Percentiles rank a stretch among this genome's conserved stretches.
These are phyloP conservation scores for Wickerhamomyces ciferrii DNA, from an alignment of 805 yeast genomes.

Conservation along the genomic window DNA sequence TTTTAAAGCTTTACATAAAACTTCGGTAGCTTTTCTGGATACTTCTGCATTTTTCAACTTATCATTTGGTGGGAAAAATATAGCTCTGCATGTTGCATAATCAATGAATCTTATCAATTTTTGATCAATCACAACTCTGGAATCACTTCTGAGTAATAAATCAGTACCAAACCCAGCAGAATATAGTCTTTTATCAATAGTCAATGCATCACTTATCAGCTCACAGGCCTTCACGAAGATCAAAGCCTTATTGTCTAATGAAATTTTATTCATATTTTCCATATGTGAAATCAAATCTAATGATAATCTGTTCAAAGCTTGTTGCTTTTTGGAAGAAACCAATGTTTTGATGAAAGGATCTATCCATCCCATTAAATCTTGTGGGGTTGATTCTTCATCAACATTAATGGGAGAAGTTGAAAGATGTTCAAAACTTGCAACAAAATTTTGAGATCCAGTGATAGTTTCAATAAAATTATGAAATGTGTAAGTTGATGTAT, in stretches of 20 bases:
- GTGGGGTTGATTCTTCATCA: conserved; percentile 27
- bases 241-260: conserved; percentile 29
- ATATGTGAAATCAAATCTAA: conserved; percentile 38
- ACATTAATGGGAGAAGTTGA: conserved; percentile 23
- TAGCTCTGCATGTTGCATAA: conserved; percentile 23
- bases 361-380: conserved; percentile 55
- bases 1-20: conserved; percentile 35
- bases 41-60: conserved; percentile 25
- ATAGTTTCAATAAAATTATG: conserved; percentile 55
- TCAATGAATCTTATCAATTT: conserved; percentile 28
- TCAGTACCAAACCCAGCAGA: conserved; percentile 27
- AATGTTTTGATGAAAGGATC: conserved; percentile 37
- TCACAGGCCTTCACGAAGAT: conserved; percentile 25
- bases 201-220: conserved; percentile 6
- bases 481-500: conserved; percentile 47
- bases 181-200: conserved; percentile 13
- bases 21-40: conserved; percentile 28
- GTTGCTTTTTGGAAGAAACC: conserved; percentile 43
- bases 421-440: conserved; percentile 27
- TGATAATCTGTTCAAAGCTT: conserved; percentile 47
- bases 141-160: conserved; percentile 41
- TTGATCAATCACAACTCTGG: conserved; percentile 39
- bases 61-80: conserved; percentile 22
- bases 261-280: conserved; percentile 27
- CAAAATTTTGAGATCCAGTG: conserved; percentile 47